Evolutionary conservation across 2,329 filamentous ascomycete genomes (phyloP), one percentile per base, ranked within the genome.

Genomic region (Allantophomopsis cytisporea): DNA sequence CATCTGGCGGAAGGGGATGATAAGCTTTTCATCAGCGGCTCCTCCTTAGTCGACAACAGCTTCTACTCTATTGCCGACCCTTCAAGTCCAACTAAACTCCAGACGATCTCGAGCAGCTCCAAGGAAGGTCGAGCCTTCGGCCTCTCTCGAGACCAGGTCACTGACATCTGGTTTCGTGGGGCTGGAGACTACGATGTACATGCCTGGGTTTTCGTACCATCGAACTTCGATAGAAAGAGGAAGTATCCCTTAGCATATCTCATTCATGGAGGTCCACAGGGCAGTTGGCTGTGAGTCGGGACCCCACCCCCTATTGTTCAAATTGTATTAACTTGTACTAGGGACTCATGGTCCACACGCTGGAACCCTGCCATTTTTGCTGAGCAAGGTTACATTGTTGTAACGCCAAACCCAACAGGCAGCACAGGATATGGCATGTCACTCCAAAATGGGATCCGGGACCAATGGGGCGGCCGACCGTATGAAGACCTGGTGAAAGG

Each of bases 321-420:
- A 20, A 20, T 20, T 28, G 10, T 10, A 28, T 3, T 28, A 28
- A 28, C 23, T 8, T 28, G 23, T 12, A 28, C 10, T 8, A 28
- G 23, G 8, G 23, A 28, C 23, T 28, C 23, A 31, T 57, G 54
- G 54, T 81, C 73, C 55, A 86, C 80, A 2, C 69, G 86, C 14
- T 94, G 86, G 86, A 93, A 21, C 28, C 18, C 21, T 11, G 83
- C 83, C 43, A 71, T 89, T 8, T 93, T 86, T 54, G 85, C 86
- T 3, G 85, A 93, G 56, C 83, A 89, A 60, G 86, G 86, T 35
- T 94, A 91, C 54, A 71, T 94, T 3, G 83, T 82, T 16, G 76
- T 94, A 36, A 71, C 76, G 37, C 83, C 85, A 8, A 94, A 94
- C 55, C 83, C 83, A 7, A 91, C 84, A 0, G 86, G 86, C 14